Conservation (phyloP, 208 protist species). For the Sergeia podlipaevii region DNA sequence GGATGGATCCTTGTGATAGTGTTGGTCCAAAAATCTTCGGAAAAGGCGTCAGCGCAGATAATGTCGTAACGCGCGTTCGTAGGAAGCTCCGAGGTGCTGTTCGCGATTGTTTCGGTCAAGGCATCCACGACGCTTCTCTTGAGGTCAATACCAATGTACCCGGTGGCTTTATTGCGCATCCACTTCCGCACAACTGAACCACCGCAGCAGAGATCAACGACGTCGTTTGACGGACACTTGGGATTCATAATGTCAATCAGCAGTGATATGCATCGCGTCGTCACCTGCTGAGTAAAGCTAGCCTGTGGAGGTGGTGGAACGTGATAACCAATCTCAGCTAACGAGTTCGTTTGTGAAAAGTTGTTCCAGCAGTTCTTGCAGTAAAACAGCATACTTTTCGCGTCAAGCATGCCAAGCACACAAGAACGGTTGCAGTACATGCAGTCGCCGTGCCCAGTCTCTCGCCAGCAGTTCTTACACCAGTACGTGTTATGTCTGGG, state of each 20-base stretch:
- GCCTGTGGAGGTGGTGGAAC: constrained; percentile 70
- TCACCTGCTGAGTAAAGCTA: constrained; percentile 71
- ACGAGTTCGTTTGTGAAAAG: constrained; percentile 59
- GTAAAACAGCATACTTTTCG: constrained; percentile 63
- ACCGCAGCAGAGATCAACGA: constrained; percentile 84
- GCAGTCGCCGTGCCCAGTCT: constrained; percentile 82
- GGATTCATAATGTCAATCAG: constrained; percentile 72
- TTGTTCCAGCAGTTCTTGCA: constrained; percentile 77
- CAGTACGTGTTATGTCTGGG: constrained; percentile 56
- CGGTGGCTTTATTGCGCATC: constrained; percentile 73
- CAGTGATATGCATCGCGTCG: constrained; percentile 62
- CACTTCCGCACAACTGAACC: constrained; percentile 76
- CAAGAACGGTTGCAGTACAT: constrained; percentile 63
- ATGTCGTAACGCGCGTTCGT: constrained; percentile 48
- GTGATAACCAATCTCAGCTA: constrained; percentile 67
- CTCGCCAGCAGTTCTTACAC: constrained; percentile 80
- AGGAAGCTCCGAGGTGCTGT: constrained; percentile 27
- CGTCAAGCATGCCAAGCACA: constrained; percentile 60
- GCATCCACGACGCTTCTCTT: constrained; percentile 56
- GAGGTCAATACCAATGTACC: constrained; percentile 78
- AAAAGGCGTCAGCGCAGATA: constrained; percentile 79
- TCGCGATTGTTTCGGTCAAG: constrained; percentile 30
- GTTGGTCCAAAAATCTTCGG: constrained; percentile 67
- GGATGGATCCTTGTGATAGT: constrained; percentile 74
- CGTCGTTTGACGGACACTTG: constrained; percentile 74